These are phyloP conservation scores for Biscogniauxia marginata DNA, from an alignment of 2,329 filamentous ascomycete species.

Conservation along the genomic window DNA sequence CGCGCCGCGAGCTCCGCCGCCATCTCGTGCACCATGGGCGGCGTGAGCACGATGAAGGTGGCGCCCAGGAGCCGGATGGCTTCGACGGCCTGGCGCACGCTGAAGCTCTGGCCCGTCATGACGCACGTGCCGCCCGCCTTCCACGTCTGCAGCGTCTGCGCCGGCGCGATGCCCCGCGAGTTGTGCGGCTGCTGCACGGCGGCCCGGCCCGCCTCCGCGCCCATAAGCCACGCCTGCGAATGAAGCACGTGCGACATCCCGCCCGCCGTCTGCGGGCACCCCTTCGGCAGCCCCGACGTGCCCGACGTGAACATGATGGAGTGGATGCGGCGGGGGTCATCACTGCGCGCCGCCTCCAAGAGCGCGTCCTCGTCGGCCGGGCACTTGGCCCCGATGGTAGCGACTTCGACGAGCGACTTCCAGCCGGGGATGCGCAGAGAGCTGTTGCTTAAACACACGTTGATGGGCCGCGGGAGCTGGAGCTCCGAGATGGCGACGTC, in stretches of 20 bases:
- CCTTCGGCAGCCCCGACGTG: slow-evolving; percentile 10
- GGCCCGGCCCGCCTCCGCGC: neutral
- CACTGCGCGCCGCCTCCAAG: neutral
- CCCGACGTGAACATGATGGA: slow-evolving; percentile 13
- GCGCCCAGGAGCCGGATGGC: slow-evolving; percentile 5
- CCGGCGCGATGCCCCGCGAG: slow-evolving; percentile 8
- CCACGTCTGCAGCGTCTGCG: slow-evolving; percentile 14
- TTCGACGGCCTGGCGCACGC: slow-evolving; percentile 3
- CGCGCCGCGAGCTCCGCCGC: neutral
- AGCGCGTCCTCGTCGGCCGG: neutral
- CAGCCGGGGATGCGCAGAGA: neutral
- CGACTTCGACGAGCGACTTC: slow-evolving; percentile 1
- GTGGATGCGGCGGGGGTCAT: slow-evolving; percentile 4
- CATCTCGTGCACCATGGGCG: slow-evolving; percentile 13
- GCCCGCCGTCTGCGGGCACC: slow-evolving; percentile 6
- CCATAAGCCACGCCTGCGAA: slow-evolving; percentile 12
- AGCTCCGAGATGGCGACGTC: slow-evolving; percentile 4
- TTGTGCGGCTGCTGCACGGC: slow-evolving; percentile 11
- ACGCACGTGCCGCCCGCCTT: slow-evolving; percentile 5
- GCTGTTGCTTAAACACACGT: neutral
- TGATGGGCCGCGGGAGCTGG: neutral
- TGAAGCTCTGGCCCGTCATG: slow-evolving; percentile 8
- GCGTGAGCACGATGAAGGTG: slow-evolving; percentile 10
- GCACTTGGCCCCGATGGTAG: neutral
- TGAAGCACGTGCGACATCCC: slow-evolving; percentile 9